Percentiles rank a stretch among this genome's conserved stretches.
Conservation (phyloP, 179 eudicot genomes). For the Corrigiola litoralis region DNA sequence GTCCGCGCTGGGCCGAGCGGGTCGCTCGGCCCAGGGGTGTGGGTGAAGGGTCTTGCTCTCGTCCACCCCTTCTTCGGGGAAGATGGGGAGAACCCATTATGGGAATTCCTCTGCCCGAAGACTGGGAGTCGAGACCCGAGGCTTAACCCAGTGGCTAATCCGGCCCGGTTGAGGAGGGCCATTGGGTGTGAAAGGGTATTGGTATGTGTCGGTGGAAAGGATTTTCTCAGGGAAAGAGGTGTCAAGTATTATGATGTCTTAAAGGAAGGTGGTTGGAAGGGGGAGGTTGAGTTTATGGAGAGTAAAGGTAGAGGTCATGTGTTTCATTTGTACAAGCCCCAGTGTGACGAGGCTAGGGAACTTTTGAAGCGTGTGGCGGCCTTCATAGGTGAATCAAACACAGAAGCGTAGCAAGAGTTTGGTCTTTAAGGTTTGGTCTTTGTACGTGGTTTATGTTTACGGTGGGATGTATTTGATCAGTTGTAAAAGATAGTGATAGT, state of each 20-base stretch:
- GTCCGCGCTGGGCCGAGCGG: constrained; percentile 7
- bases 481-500: no score
- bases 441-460: no score
- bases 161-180: constrained; percentile 21
- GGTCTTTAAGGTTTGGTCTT: no score
- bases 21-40: neutral
- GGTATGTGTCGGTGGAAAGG: constrained; percentile 39
- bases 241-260: constrained; percentile 24
- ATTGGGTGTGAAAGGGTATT: constrained; percentile 20
- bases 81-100: constrained; percentile 17
- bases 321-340: constrained; percentile 35
- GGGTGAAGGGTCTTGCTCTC: constrained; percentile 12
- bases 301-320: constrained; percentile 29
- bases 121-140: constrained; percentile 20
- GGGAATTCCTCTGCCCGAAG: constrained; percentile 36
- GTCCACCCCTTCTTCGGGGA: constrained; percentile 34
- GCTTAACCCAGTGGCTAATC: constrained; percentile 27
- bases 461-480: no score
- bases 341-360: constrained; percentile 26
- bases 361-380: constrained; percentile 23
- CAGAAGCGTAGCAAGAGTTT: neutral
- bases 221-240: constrained; percentile 33
- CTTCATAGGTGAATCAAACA: constrained; percentile 16
- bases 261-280: constrained; percentile 18
- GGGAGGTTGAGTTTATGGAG: constrained; percentile 22